Evolutionary conservation across 345 rosid species (phyloP), one percentile per base, ranked within the genome.

Genomic region (Lumnitzera racemosa): DNA sequence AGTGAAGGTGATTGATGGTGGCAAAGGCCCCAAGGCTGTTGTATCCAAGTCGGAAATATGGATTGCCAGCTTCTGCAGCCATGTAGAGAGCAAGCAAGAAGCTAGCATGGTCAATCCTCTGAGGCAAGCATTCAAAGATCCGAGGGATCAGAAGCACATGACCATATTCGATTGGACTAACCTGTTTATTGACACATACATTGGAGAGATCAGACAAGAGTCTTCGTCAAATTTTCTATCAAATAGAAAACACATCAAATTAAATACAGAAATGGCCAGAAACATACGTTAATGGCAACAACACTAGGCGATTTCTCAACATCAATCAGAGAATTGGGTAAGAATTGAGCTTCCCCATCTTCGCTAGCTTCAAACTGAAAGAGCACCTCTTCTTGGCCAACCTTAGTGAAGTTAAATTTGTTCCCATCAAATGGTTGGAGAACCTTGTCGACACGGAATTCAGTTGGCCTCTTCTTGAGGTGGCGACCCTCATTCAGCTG

Each of bases 21-120:
- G 96, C 99, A 79, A 94, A 94, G 61, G 99, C 96, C 51, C 97
- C 96, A 70, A 94, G 80, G 72, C 99, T 94, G 66, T 94, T 94
- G 80, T 94, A 90, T 51, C 99, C 99, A 65, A 94, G 60, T 13
- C 99, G 79, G 71, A 94, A 94, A 75, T 77, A 82, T 0, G 88
- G 96, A 75, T 83, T 88, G 58, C 80, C 86, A 16, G 88, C 96
- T 72, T 94, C 97, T 65, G 56, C 69, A 1, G 92, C 92, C 96
- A 90, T 86, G 77, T 78, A 59, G 55, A 90, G 75, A 1, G 97
- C 97, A 51, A 94, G 95, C 76, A 83, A 63, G 27, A 90, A 77
- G 83, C 90, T 90, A 31, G 83, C 77, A 63, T 50, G 88, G 68
- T 94, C 97, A 41, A 94, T 90, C 86, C 84, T 88, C 75, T 94